Conservation (phyloP, 2,329 filamentous ascomycete species). For the Cercospora canescens region DNA sequence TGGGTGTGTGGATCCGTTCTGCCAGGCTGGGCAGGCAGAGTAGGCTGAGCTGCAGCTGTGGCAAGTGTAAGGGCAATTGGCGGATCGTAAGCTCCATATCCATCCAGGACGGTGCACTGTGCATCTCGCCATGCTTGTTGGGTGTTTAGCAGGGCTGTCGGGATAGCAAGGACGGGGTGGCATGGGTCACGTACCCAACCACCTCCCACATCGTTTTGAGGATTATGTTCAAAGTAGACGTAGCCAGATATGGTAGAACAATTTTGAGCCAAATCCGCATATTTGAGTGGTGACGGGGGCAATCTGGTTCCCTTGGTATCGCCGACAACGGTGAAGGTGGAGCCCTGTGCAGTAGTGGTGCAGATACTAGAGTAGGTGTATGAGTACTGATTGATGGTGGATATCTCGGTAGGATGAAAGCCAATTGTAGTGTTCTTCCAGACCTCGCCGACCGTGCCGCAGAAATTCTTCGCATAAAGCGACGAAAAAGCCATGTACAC, state of each 20-base stretch:
- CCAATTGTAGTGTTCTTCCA: constrained; percentile 16
- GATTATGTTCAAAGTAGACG: constrained; percentile 13
- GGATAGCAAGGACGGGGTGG: constrained; percentile 12
- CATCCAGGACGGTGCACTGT: constrained; percentile 3
- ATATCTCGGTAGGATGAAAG: constrained; percentile 15
- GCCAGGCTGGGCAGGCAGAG: constrained; percentile 12
- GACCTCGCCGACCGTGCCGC: constrained; percentile 9
- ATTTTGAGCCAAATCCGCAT: constrained; percentile 12
- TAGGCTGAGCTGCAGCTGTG: constrained; percentile 6
- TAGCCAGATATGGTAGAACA: constrained; percentile 14
- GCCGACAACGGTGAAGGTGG: background rate
- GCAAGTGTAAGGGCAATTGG: constrained; percentile 14
- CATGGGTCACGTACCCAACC: constrained; percentile 9
- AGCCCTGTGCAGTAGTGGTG: background rate
- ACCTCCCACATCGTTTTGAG: constrained; percentile 12
- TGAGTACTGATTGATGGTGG: constrained; percentile 10
- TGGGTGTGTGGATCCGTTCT: background rate
- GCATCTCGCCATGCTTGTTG: constrained; percentile 13
- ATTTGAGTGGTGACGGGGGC: constrained; percentile 11
- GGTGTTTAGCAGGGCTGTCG: constrained; percentile 6
- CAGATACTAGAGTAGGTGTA: constrained; percentile 1
- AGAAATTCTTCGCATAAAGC: constrained; percentile 13
- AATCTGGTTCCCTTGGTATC: background rate
- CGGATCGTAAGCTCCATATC: constrained; percentile 15
- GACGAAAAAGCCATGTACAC: constrained; percentile 17